A percentile compares a stretch with the other conserved stretches of the same genome.
These are phyloP conservation scores for Alternaria sp. DNA, from an alignment of 2,329 filamentous ascomycete genomes.

Conservation along the genomic window DNA sequence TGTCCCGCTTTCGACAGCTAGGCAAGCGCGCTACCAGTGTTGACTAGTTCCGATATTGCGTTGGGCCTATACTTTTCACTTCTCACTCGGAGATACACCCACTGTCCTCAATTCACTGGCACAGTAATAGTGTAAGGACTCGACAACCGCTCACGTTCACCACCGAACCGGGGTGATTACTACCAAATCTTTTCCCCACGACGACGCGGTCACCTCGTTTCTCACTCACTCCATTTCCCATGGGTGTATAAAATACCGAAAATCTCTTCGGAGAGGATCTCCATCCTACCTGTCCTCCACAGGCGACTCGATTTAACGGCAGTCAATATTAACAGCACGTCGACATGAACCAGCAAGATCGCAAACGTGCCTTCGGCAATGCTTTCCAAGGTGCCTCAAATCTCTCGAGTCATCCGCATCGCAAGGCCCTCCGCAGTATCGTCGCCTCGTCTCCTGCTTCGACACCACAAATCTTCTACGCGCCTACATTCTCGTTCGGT, in stretches of 20 bases:
- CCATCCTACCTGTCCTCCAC: not conserved
- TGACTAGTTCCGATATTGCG: not conserved
- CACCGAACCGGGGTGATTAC: not conserved
- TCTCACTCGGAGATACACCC: not conserved
- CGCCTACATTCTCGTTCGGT: not conserved
- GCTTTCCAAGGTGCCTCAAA: conserved; percentile 13
- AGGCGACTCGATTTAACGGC: not conserved
- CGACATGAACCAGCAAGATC: conserved; percentile 8
- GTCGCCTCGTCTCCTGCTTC: not conserved
- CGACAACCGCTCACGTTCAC: conserved; percentile 1
- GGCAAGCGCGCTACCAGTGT: not conserved
- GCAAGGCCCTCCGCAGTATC: not conserved
- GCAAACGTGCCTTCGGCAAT: conserved; percentile 26
- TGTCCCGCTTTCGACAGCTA: not conserved
- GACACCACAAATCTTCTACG: not conserved
- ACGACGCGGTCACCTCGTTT: not conserved
- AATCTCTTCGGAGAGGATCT: not conserved
- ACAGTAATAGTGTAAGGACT: not conserved
- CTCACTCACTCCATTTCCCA: not conserved
- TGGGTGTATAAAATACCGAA: not conserved
- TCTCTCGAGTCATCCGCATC: not conserved
- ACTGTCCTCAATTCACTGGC: not conserved
- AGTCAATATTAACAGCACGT: not conserved
- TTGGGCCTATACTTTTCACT: not conserved
- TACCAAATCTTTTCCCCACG: not conserved